Evolutionary conservation across 129 eudicot genomes (phyloP), one percentile per base, ranked within the genome.

Genomic region (Flaveria linearis): DNA sequence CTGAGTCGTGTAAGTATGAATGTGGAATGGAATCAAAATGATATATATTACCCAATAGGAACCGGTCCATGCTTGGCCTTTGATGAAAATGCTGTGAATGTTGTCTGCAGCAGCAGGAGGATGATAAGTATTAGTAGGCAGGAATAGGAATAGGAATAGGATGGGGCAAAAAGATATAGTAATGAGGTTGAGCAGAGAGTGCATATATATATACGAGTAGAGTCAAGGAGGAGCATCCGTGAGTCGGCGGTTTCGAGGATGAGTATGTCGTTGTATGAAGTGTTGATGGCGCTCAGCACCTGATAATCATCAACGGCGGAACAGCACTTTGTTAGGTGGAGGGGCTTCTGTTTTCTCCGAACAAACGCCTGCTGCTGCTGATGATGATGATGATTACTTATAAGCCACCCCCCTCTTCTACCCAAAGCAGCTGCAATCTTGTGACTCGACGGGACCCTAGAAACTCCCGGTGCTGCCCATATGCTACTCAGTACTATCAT

Each of bases 211-310:
- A 58, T 89, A 92, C 97, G 71, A 55, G 90, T 87, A 18, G 92
- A 81, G 76, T 94, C 99, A 50, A 94, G 94, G 16, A 94, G 90
- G 70, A 94, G 87, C 77, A 94, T 77, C 76, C 91, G 85, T 7
- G 94, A 87, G 2, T 89, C 74, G 36, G 87, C 68, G 3, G 92
- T 84, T 8, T 94, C 96, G 5, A 94, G 45, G 52, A 94, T 91
- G 4, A 91, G 78, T 3, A 94, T 89, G 69, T 87, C 84, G 57
- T 94, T 94, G 78, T 84, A 89, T 3, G 14, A 16, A 77, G 72
- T 94, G 51, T 77, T 85, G 41, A 86, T 45, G 28, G 86, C 85
- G n/a, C 88, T 73, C 76, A 94, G 46, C 23, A 94, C 87, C 66
- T 80, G 77, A 75, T 39, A 87, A 3, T 86, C 81, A 65, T 86